Evolutionary conservation across 768 basidiomycete genomes (phyloP), one percentile per base, ranked within the genome.

Genomic region (Tricholoma sp.): DNA sequence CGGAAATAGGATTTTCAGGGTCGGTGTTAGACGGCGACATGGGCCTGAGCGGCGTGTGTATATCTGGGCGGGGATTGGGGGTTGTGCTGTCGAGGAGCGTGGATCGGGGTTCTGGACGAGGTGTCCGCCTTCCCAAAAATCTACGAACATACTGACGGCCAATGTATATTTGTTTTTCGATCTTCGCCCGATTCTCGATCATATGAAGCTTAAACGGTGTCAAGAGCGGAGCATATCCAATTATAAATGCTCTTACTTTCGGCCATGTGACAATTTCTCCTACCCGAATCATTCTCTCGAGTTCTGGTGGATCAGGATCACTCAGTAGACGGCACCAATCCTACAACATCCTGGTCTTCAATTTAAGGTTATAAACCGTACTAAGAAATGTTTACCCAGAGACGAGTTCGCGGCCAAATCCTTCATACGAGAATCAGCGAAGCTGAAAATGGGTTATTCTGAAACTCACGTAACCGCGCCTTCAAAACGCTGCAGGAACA

Each of bases 261-360:
- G 97, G 96, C 94, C 94, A 99, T n/a, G 97, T 91, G 27, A 94
- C 96, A 9, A 83, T 68, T 72, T 97, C 80, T 10, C 97, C 97
- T 0, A 93, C 89, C 55, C 76, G 76, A 59, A 97, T 82, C 92
- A 98, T 94, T 59, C 93, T 77, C 58, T 82, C 84, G 54, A 99
- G 76, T 69, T 98, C 92, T 7, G 73, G 66, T 6, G 81, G 81
- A 69, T 91, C 83, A 0, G 94, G 94, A 69, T 97, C 94, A 27
- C 84, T 90, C 45, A 98, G 72, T 47, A 98, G 81, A 39, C 78
- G 82, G 57, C 91, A 72, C 91, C 91, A 96, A 65, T 95, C 91
- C 88, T 91, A n/a, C 50, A 39, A 10, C 24, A 59, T 14, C 22
- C 18, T 52, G 32, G 47, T 14, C 46, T n/a, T 55, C 50, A 32